Conservation (phyloP, 345 rosid genomes). For the Adansonia digitata region DNA sequence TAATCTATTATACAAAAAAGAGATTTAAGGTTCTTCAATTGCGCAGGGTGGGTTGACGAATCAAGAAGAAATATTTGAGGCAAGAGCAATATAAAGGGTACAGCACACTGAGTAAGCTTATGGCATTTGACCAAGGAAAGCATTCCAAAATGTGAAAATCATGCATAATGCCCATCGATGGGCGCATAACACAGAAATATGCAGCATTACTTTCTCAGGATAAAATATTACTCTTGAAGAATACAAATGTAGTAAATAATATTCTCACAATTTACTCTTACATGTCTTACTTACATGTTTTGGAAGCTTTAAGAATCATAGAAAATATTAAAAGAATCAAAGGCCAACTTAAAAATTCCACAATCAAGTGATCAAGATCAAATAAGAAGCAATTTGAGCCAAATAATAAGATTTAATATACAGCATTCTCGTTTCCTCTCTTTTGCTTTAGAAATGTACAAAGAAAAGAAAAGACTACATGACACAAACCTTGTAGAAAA, state of each 20-base stretch:
- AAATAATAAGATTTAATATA: background rate
- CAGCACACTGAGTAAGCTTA: background rate
- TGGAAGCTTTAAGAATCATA: background rate
- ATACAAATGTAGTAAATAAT: background rate
- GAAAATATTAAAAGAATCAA: background rate
- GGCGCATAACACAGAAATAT: background rate
- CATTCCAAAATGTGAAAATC: background rate
- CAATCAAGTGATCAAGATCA: background rate
- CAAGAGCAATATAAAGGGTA: background rate
- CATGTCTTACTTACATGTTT: background rate
- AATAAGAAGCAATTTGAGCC: background rate
- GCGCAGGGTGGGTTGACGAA: background rate
- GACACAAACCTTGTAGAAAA: constrained; percentile 14
- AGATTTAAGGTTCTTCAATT: background rate
- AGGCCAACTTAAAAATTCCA: background rate
- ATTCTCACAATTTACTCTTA: background rate
- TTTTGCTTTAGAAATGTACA: background rate
- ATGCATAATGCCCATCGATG: background rate
- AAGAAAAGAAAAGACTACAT: background rate
- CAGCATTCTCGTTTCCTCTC: background rate
- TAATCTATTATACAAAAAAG: background rate
- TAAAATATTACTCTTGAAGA: background rate
- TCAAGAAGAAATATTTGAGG: background rate
- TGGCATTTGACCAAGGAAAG: background rate
- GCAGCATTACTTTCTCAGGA: background rate